A percentile compares a stretch with the other conserved stretches of the same genome.
These are phyloP conservation scores for Vitis hybrid DNA, from an alignment of 177 flowering plant species.

Conservation along the genomic window DNA sequence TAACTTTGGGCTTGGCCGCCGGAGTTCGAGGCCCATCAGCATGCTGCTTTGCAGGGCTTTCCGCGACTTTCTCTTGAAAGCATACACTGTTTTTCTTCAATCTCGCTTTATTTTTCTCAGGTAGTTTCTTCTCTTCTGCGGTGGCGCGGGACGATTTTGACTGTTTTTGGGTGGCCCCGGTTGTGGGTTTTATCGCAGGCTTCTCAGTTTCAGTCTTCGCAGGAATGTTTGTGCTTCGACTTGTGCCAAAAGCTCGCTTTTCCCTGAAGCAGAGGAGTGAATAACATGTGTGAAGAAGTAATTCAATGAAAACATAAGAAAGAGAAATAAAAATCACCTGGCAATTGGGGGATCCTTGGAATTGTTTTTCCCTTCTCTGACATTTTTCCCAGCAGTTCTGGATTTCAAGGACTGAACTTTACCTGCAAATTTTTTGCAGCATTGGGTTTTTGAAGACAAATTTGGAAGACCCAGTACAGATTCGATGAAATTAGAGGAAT, in stretches of 20 bases:
- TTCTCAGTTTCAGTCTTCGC: slow-evolving; percentile 12
- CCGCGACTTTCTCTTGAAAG: slow-evolving; percentile 6
- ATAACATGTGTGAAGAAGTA: background rate
- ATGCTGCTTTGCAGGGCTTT: background rate
- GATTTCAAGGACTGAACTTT: slow-evolving; percentile 5
- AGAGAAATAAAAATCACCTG: slow-evolving; percentile 1
- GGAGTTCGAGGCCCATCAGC: slow-evolving; percentile 24
- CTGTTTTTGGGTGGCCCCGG: slow-evolving; percentile 1
- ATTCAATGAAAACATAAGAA: background rate
- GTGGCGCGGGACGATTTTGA: slow-evolving; percentile 9
- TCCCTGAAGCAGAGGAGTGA: slow-evolving; percentile 12
- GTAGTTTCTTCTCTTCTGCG: background rate
- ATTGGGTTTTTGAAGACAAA: background rate
- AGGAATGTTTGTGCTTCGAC: slow-evolving; percentile 20
- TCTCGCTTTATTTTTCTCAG: background rate
- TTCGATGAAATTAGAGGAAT: background rate
- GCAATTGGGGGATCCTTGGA: slow-evolving; percentile 5
- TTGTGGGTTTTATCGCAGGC: slow-evolving; percentile 13
- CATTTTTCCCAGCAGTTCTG: background rate
- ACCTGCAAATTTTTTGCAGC: background rate
- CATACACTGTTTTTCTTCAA: slow-evolving; percentile 16
- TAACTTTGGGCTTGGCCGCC: slow-evolving; percentile 13
- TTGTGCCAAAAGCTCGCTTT: slow-evolving; percentile 29
- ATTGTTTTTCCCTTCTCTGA: background rate
- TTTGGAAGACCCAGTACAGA: background rate